These are phyloP conservation scores for Aspergillus niger DNA, from an alignment of 2,329 filamentous ascomycete species.

Conservation along the genomic window DNA sequence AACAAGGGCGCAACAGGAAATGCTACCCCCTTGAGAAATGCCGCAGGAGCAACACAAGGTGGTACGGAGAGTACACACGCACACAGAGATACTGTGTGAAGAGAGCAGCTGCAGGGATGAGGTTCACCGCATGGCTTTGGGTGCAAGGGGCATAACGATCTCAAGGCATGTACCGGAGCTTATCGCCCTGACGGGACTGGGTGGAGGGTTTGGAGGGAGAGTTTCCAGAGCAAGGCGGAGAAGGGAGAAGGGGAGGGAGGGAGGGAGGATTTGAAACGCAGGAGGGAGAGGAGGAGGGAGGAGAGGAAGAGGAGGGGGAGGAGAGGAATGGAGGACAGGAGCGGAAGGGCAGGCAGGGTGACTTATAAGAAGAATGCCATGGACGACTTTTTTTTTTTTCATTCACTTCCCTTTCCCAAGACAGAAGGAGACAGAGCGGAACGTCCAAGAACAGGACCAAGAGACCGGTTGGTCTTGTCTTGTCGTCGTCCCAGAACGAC, in stretches of 20 bases:
- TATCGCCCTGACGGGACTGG: background rate
- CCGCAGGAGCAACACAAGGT: conserved; percentile 22
- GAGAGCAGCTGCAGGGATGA: conserved; percentile 20
- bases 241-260: background rate
- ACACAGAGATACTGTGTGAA: conserved; percentile 5
- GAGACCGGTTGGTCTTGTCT: conserved; percentile 20
- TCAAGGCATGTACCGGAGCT: background rate
- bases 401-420: background rate
- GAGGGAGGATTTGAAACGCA: background rate
- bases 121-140: conserved; percentile 27
- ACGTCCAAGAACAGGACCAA: conserved; percentile 24
- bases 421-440: conserved; percentile 24
- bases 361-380: conserved; percentile 24
- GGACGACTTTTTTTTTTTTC: conserved; percentile 5
- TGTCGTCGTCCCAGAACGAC: conserved; percentile 11
- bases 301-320: conserved; percentile 10
- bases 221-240: conserved; percentile 2
- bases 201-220: background rate
- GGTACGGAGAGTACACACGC: conserved; percentile 23
- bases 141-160: conserved; percentile 22
- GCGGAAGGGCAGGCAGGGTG: conserved; percentile 14
- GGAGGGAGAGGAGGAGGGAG: conserved; percentile 11
- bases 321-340: conserved; percentile 14
- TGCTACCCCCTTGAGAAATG: conserved; percentile 20
- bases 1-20: conserved; percentile 21